Evolutionary conservation across 2,329 filamentous ascomycete genomes (phyloP).

Genomic region (Trichoderma aggressivum): DNA sequence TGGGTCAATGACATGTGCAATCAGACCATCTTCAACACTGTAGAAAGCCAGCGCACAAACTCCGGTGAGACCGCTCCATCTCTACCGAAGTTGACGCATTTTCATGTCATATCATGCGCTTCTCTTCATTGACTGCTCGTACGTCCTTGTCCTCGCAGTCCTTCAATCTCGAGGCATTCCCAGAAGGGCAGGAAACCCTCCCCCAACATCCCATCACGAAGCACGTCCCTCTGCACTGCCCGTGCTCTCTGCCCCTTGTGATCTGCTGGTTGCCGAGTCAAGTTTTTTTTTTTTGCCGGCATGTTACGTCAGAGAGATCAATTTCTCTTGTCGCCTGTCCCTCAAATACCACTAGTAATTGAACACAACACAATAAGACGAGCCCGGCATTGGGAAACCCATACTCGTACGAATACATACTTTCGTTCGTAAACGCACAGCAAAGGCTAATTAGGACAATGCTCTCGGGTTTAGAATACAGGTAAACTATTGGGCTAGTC

Average conservation of each 20-base stretch:
- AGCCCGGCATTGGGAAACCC: background rate
- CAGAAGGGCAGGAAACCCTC: slow-evolving; percentile 1
- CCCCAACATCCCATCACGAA: background rate
- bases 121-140: background rate
- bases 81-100: background rate
- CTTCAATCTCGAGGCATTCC: slow-evolving; percentile 9
- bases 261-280: slow-evolving; percentile 16
- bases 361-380: background rate
- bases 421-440: background rate
- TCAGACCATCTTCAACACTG: background rate
- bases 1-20: background rate
- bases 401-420: background rate
- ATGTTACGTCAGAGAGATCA: slow-evolving; percentile 6
- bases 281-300: background rate
- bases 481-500: background rate
- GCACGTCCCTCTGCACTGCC: slow-evolving; percentile 12
- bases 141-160: background rate
- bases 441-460: background rate
- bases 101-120: background rate
- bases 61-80: background rate
- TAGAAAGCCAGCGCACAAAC: background rate
- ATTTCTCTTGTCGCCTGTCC: background rate
- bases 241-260: slow-evolving; percentile 15
- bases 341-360: background rate
- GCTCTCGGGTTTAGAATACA: background rate